These are phyloP conservation scores for Naegleria fowleri DNA, from an alignment of 208 protist species.

Conservation along the genomic window DNA sequence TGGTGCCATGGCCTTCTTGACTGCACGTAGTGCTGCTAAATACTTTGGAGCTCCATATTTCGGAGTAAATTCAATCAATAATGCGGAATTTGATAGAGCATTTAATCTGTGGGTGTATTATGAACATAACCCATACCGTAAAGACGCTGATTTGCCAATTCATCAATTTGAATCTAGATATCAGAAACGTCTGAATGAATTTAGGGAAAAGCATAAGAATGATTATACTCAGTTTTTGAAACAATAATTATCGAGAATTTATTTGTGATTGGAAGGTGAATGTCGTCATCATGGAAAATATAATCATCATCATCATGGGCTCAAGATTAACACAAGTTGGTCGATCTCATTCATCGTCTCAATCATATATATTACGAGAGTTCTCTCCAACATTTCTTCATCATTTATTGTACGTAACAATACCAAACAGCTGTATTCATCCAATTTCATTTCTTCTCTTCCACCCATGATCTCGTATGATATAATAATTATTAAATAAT, in stretches of 20 bases:
- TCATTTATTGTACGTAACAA: too few relatives aligned
- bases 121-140: neutral
- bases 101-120: constrained; percentile 12
- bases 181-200: neutral
- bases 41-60: neutral
- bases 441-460: too few relatives aligned
- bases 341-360: too few relatives aligned
- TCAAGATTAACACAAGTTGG: too few relatives aligned
- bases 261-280: too few relatives aligned
- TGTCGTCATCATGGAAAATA: too few relatives aligned
- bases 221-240: neutral
- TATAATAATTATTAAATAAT: too few relatives aligned
- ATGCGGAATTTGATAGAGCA: neutral
- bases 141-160: neutral
- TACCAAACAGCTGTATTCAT: too few relatives aligned
- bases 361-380: too few relatives aligned
- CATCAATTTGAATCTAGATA: neutral
- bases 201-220: neutral
- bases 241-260: neutral
- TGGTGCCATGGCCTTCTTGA: neutral
- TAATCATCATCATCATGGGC: too few relatives aligned
- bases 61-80: neutral
- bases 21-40: neutral
- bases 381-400: too few relatives aligned
- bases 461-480: too few relatives aligned